Evolutionary conservation across 164 flowering plant genomes (phyloP), one percentile per base, ranked within the genome.

Genomic region (Stephania japonica): DNA sequence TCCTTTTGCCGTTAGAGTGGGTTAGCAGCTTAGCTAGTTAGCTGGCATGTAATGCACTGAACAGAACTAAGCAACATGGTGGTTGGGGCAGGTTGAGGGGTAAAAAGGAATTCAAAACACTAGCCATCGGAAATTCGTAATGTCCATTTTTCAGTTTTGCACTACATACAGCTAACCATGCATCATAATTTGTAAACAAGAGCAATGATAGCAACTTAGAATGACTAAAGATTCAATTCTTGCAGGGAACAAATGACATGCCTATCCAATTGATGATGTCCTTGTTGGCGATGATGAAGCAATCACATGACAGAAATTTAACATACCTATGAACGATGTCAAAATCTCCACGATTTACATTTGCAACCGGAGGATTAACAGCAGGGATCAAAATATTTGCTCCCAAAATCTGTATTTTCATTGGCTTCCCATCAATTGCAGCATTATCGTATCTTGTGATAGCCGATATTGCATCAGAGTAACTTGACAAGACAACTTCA

Each of bases 391-490:
- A 44, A 21, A 90, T 71, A 77, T 87, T 91, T 64, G 94, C 85
- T 75, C 96, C 95, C 72, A 92, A 91, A 41, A 68, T 64, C 67
- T 77, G 65, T 42, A 72, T 76, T 70, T 72, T 72, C 70, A 72
- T 72, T 8, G 67, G 64, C 59, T 63, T 69, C 62, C 68, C 70
- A 49, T 72, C 73, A 38, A 75, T 64, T 50, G 49, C 38, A 11
- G 49, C 70, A 65, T 75, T 67, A 41, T 72, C 68, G 78, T 72
- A 77, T 81, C 86, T 86, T 88, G 90, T 92, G 44, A 95, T 86
- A 78, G 95, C 95, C 18, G 91, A 87, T n/a, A 83, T 68, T 62
- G 91, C 97, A 90, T 92, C 97, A 42, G 70, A 24, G 32, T 86
- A 78, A 69, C 89, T 80, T 53, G 89, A 80, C 65, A 81, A 90